phyloP scores from a whole-genome alignment of 2,329 filamentous ascomycete genomes.

The Penicillium rolfsii region DNA sequence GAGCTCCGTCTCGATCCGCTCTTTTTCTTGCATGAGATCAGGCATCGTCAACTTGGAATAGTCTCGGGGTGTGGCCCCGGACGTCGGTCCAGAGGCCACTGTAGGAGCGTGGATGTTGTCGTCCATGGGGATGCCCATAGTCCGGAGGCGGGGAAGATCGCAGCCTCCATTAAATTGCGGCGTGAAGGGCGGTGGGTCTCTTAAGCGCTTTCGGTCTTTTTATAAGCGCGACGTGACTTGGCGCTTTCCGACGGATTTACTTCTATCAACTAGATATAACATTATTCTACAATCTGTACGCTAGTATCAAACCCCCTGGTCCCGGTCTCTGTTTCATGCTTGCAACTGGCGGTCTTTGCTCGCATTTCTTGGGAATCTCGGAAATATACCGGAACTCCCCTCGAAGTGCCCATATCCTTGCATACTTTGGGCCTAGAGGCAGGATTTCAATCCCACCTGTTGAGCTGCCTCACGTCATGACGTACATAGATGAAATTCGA shows the following conservation, averaged over 20 bases:
- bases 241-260: not conserved
- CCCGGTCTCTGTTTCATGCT: not conserved
- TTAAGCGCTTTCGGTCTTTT: slow-evolving; percentile 3
- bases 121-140: slow-evolving; percentile 65
- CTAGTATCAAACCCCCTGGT: not conserved
- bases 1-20: slow-evolving; percentile 82
- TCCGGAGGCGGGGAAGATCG: slow-evolving; percentile 23
- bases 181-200: slow-evolving; percentile 20
- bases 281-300: not conserved
- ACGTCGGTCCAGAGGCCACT: slow-evolving; percentile 76
- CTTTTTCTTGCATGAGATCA: slow-evolving; percentile 83
- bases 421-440: not conserved
- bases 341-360: not conserved
- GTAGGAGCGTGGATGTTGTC: slow-evolving; percentile 68
- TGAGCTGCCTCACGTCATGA: slow-evolving; percentile 23
- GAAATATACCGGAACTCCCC: not conserved
- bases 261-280: not conserved
- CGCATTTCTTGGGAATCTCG: not conserved
- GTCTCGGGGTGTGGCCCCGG: slow-evolving; percentile 61
- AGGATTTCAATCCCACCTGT: slow-evolving; percentile 26
- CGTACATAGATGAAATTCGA: slow-evolving; percentile 32
- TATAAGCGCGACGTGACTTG: slow-evolving; percentile 23
- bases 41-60: slow-evolving; percentile 69
- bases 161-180: slow-evolving; percentile 15
- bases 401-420: slow-evolving; percentile 5